Base-by-base conservation (phyloP, 177 flowering plant genomes). In the Vitis hybrid region DNA sequence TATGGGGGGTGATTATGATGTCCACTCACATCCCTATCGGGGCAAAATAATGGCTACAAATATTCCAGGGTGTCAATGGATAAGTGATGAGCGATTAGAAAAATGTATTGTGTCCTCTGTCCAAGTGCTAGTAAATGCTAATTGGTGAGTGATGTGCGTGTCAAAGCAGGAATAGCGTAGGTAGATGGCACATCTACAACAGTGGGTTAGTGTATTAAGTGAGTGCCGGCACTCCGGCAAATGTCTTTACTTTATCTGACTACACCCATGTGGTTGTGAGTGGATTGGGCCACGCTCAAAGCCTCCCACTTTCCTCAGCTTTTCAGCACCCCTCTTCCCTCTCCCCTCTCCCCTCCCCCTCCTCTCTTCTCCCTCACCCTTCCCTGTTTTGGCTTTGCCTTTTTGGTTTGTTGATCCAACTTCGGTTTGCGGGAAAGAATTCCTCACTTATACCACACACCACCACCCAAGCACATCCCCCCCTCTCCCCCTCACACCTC, bases 221-320 rank as follows among this genome's bases (percentile, higher is more conserved):
- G 50, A 62, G 18, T 9, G 7, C 52, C 34, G 52, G 4, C 3
- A 10, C 10, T 1, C 18, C 70, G 64, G 65, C 67, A 69, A 65
- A 56, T 51, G 76, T 7, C 76, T 76, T 76, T 68, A 72, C 83
- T 78, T 78, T 76, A 65, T 75, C 81, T 79, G 86, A 70, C 81
- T 79, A 59, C 52, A 34, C 62, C 79, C 86, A 83, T 83, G 86
- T 83, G 86, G 82, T 59, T 75, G 80, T 74, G 77, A 80, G 75
- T 78, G 75, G 64, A 40, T 40, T 40, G 48, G 75, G 56, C 58
- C 71, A 69, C 80, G 72, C 77, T 81, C 78, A 75, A 71, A 23
- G 13, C 66, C 51, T 21, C 7, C 64, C 55, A 19, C 66, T 66
- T 66, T 26, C 30, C 65, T 49, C 67, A 49, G 60, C 80, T 70